Base-by-base conservation (phyloP, 805 yeast species). In the Spathaspora passalidarum region DNA sequence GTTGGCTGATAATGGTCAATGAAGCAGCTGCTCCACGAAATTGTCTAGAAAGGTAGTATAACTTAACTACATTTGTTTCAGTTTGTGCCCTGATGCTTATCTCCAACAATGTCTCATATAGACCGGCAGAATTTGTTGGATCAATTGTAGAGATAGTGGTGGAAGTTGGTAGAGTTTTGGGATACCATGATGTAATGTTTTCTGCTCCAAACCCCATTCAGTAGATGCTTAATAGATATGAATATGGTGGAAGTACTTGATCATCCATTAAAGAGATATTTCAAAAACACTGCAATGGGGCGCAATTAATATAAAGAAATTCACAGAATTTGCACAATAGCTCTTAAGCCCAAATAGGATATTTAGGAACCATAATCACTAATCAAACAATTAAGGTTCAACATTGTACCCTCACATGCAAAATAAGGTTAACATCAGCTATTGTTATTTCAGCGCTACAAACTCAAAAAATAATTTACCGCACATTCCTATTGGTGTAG, bases 21-120 rank as follows among this genome's bases (percentile, higher is more conserved):
- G 72, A 62, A 0, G 70, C 73, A 43, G 62, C 53, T 2, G 65
- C 68, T 2, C 67, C 70, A 25, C 70, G 44, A 10, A 56, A 48
- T 7, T 51, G 49, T 44, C 51, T 40, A 3, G 66, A 60, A 10
- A 59, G 48, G 17, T 48, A 46, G 13, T 43, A 32, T 19, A 62
- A 44, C 11, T 51, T 51, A n/a, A 40, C 47, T 4, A 20, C 14
- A 19, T 45, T 51, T 0, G 63, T 62, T 34, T 52, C 68, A 2
- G 69, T 66, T 14, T 45, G 47, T 40, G 32, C 51, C 16, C 40
- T 25, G n/a, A 34, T 29, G 25, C 25, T 29, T 23, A 46, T 29
- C 14, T 39, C 35, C 9, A 35, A 17, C 10, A 53, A 36, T 5
- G 57, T 38, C 11, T 34, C 18, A 4, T 50, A 16, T 29, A 66